Conservation (phyloP, 2,329 filamentous ascomycete genomes). For the Sclerotinia sclerotiorum region DNA sequence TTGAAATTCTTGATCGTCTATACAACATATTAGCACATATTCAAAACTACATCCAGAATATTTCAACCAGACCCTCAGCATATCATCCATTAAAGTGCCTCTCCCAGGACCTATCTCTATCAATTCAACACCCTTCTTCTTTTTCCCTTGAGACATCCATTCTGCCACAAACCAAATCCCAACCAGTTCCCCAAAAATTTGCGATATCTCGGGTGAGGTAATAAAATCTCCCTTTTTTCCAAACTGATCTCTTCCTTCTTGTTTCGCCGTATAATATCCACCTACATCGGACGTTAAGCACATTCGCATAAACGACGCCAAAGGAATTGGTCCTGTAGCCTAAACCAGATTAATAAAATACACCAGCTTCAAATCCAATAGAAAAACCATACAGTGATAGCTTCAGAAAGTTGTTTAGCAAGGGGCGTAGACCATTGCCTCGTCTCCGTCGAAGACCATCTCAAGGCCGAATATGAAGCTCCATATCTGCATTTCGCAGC, state of each 20-base stretch:
- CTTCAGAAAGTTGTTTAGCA: conserved; percentile 81
- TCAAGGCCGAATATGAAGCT: conserved; percentile 28
- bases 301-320: conserved; percentile 98
- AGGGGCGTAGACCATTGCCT: conserved; percentile 85
- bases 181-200: conserved; percentile 91
- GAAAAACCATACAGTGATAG: conserved; percentile 67
- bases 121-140: conserved; percentile 73
- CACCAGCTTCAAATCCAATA: not conserved
- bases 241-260: conserved; percentile 76
- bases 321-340: conserved; percentile 85
- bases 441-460: conserved; percentile 38
- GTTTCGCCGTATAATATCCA: conserved; percentile 85
- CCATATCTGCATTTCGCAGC: conserved; percentile 29
- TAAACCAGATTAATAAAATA: conserved; percentile 45
- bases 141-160: conserved; percentile 88
- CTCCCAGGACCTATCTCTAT: conserved; percentile 93
- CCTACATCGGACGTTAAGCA: conserved; percentile 87
- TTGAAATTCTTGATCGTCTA: conserved; percentile 85
- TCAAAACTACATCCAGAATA: conserved; percentile 19
- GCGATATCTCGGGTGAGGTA: conserved; percentile 95
- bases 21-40: conserved; percentile 23
- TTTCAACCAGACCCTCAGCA: conserved; percentile 68
- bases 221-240: conserved; percentile 94
- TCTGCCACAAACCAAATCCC: conserved; percentile 95
- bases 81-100: conserved; percentile 96